Conservation (phyloP, 768 basidiomycete genomes). For the Leccinum olivaceopallidum region DNA sequence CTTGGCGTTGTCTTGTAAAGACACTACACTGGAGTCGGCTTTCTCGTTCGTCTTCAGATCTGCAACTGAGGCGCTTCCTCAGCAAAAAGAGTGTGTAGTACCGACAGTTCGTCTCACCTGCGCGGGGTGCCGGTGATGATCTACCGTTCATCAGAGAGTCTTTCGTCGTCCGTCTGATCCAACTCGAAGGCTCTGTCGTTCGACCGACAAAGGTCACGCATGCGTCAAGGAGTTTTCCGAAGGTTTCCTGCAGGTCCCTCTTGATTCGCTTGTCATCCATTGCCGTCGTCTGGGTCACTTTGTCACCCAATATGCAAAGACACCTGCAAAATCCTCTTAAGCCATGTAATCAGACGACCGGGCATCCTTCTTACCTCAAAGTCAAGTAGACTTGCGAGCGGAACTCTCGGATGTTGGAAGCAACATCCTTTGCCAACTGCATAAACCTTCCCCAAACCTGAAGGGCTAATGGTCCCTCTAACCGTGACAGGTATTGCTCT, state of each 20-base stretch:
- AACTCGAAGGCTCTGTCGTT: constrained; percentile 72
- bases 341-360: constrained; percentile 1
- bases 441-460: constrained; percentile 89
- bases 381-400: constrained; percentile 70
- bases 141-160: constrained; percentile 69
- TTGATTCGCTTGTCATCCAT: constrained; percentile 87
- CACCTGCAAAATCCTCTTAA: constrained; percentile 48
- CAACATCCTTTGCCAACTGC: constrained; percentile 75
- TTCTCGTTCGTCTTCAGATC: constrained; percentile 67
- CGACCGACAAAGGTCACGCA: constrained; percentile 74
- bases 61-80: constrained; percentile 16
- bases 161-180: constrained; percentile 72
- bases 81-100: background rate
- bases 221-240: constrained; percentile 80
- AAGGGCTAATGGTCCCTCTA: constrained; percentile 90
- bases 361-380: constrained; percentile 56
- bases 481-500: constrained; percentile 76
- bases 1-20: constrained; percentile 36
- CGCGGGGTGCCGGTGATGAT: constrained; percentile 65
- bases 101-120: constrained; percentile 37
- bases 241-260: constrained; percentile 92
- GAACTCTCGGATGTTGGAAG: constrained; percentile 64
- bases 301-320: constrained; percentile 75
- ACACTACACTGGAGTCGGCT: constrained; percentile 42
- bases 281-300: constrained; percentile 84